Conservation (phyloP, 2,329 filamentous ascomycete genomes). For the Apiospora koreana region DNA sequence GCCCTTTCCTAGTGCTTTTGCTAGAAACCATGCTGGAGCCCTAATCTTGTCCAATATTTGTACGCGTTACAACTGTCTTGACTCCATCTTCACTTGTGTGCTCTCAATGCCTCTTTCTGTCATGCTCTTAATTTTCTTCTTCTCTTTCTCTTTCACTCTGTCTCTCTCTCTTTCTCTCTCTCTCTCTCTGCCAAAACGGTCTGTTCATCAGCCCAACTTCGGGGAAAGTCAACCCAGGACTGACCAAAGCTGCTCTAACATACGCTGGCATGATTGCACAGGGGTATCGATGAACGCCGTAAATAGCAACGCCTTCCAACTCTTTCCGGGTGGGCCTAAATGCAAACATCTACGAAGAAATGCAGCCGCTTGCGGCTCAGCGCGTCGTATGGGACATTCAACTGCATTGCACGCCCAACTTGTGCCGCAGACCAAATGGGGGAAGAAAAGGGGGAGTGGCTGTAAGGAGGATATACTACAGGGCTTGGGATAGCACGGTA, state of each 20-base stretch:
- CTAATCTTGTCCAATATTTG: slow-evolving; percentile 5
- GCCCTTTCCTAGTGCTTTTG: not conserved
- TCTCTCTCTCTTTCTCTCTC: not conserved
- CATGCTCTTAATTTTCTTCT: not conserved
- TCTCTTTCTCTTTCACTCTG: not conserved
- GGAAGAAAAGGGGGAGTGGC: not conserved
- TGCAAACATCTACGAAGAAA: slow-evolving; percentile 9
- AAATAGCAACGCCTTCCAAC: slow-evolving; percentile 14
- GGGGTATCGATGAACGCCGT: slow-evolving; percentile 14
- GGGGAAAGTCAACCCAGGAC: not conserved
- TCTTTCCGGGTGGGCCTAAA: slow-evolving; percentile 14
- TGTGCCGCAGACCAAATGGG: slow-evolving; percentile 6
- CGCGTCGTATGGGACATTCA: not conserved
- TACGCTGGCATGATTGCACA: not conserved
- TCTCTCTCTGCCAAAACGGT: not conserved
- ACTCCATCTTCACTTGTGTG: not conserved
- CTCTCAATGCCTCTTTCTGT: slow-evolving; percentile 4
- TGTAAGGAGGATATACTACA: slow-evolving; percentile 13
- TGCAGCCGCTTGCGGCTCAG: not conserved
- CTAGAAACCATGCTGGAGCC: not conserved
- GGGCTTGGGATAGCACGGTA: slow-evolving; percentile 10
- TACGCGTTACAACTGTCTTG: not conserved
- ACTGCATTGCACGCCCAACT: not conserved
- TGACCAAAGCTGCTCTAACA: not conserved
- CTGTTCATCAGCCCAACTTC: not conserved